Conservation (phyloP, 345 rosid genomes). For the Corchorus olitorius region DNA sequence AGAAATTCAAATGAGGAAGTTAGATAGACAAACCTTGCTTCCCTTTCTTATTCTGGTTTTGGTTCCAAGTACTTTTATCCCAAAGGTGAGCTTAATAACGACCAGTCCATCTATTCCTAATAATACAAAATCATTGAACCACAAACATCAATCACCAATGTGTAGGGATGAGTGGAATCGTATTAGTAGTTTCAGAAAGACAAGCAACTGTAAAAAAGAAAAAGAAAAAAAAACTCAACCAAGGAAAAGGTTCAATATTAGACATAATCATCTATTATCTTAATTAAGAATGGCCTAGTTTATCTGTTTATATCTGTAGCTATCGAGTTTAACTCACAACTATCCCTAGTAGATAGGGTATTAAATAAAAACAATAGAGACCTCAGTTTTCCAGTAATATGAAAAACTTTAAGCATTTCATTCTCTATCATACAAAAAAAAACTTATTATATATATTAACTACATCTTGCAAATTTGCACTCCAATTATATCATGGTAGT, state of each 20-base stretch:
- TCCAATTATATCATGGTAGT: background rate
- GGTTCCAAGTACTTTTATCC: slow-evolving; percentile 99
- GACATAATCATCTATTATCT: background rate
- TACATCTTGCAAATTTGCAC: background rate
- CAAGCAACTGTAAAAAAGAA: background rate
- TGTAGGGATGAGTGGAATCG: background rate
- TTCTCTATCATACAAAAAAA: background rate
- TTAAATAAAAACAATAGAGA: background rate
- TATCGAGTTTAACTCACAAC: background rate
- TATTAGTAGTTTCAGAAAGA: slow-evolving; percentile 16
- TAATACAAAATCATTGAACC: slow-evolving; percentile 12
- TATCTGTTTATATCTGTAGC: background rate
- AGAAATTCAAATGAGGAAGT: background rate
- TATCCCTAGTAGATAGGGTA: background rate
- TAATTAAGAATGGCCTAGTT: background rate
- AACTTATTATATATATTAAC: slow-evolving; percentile 1
- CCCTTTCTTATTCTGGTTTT: slow-evolving; percentile 97
- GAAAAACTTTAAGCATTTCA: background rate
- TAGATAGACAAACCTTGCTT: slow-evolving; percentile 74
- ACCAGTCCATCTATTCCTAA: slow-evolving; percentile 99
- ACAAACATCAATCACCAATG: slow-evolving; percentile 17
- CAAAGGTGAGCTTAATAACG: slow-evolving; percentile 99
- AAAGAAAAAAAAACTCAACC: too few relatives aligned
- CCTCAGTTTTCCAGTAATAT: background rate
- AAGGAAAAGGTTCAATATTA: background rate